phyloP scores from a whole-genome alignment of 306 rosid genomes.

The Phaseolus lunatus region DNA sequence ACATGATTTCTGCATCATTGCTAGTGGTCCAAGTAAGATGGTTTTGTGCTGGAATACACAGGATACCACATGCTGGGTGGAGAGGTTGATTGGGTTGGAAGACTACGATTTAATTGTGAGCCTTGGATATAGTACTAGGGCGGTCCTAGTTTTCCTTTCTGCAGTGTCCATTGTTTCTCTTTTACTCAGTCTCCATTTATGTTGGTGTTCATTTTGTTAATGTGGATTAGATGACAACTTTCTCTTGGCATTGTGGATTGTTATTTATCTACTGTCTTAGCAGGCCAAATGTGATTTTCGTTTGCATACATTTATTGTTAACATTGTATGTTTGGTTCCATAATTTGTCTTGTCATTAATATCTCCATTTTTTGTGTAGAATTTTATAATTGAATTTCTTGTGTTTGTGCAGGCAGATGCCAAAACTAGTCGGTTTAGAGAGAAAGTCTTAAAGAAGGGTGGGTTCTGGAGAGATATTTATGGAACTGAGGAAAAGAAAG shows the following conservation, averaged over 20 bases:
- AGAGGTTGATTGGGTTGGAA: background rate
- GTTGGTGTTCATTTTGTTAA: background rate
- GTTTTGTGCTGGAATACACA: background rate
- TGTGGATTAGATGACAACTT: background rate
- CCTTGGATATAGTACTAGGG: background rate
- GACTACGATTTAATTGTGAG: background rate
- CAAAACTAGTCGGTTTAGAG: conserved; percentile 88
- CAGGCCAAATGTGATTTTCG: background rate
- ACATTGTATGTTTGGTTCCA: background rate
- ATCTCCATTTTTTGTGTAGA: background rate
- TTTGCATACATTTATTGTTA: background rate
- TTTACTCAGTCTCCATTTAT: background rate
- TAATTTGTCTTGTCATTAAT: background rate
- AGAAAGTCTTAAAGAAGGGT: conserved; percentile 81
- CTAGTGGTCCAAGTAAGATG: background rate
- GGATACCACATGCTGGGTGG: background rate
- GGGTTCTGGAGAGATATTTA: conserved; percentile 95
- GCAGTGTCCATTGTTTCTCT: background rate
- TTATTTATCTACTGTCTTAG: background rate
- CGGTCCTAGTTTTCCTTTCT: background rate
- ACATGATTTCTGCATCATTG: background rate
- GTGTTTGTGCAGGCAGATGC: conserved; percentile 84
- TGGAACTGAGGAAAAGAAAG: conserved; percentile 93
- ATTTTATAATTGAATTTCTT: conserved; percentile 40
- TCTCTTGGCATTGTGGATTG: background rate